These are phyloP conservation scores for Macadamia tetraphylla DNA, from an alignment of 164 flowering plant genomes.

Conservation along the genomic window DNA sequence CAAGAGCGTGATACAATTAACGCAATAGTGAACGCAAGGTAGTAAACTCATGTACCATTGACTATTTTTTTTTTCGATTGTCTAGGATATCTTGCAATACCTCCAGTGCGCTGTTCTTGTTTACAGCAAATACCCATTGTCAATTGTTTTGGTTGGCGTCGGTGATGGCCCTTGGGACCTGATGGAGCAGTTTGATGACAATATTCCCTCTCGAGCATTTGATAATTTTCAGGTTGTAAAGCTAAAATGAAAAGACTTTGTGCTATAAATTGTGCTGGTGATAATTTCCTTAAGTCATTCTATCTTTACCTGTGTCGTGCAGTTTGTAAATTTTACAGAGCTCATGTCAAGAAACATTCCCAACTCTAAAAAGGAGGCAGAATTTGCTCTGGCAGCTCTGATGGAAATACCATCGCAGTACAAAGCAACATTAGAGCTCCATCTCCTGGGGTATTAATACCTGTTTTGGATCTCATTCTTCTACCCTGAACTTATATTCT, in stretches of 20 bases:
- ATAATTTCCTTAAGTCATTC: too few relatives aligned
- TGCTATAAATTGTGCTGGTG: too few relatives aligned
- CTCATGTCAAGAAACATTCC: slow-evolving; percentile 13
- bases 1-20: slow-evolving; percentile 43
- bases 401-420: slow-evolving; percentile 59
- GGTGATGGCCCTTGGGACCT: slow-evolving; percentile 56
- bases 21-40: slow-evolving; percentile 56
- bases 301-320: not conserved
- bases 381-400: slow-evolving; percentile 44
- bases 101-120: slow-evolving; percentile 4
- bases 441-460: slow-evolving; percentile 37
- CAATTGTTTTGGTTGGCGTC: slow-evolving; percentile 49
- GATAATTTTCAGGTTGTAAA: slow-evolving; percentile 42
- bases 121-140: slow-evolving; percentile 44
- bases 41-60: not conserved
- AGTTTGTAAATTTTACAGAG: not conserved
- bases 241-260: not conserved
- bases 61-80: not conserved
- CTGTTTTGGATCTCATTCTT: not conserved
- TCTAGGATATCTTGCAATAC: not conserved
- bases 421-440: slow-evolving; percentile 38
- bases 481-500: not conserved
- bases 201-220: slow-evolving; percentile 43
- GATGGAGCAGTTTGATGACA: slow-evolving; percentile 48
- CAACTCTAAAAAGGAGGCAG: slow-evolving; percentile 36